Evolutionary conservation across 495 filamentous ascomycete genomes (phyloP).

Genomic region (Evernia prunastri): DNA sequence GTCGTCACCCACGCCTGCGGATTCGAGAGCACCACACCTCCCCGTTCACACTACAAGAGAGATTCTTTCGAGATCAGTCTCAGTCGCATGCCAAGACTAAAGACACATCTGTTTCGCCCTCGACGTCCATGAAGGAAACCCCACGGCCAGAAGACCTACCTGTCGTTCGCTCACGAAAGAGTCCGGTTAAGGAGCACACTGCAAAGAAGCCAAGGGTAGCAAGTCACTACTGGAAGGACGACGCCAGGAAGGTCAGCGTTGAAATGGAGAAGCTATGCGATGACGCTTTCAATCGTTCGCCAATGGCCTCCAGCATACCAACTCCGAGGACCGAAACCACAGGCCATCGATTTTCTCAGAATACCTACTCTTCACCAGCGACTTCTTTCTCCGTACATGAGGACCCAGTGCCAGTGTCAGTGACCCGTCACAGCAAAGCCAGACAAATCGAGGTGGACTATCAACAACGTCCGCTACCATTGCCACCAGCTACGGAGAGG

Average conservation of each 20-base stretch:
- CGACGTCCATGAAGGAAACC: constrained; percentile 7
- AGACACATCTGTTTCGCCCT: background rate
- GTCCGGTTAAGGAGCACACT: constrained; percentile 25
- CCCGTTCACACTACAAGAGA: constrained; percentile 20
- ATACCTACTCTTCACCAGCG: constrained; percentile 48
- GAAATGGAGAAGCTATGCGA: constrained; percentile 64
- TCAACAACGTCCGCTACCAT: constrained; percentile 24
- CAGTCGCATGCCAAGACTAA: background rate
- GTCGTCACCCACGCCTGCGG: constrained; percentile 19
- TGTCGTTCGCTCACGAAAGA: constrained; percentile 28
- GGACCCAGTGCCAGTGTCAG: constrained; percentile 15
- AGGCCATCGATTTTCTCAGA: constrained; percentile 32
- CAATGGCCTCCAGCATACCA: constrained; percentile 45
- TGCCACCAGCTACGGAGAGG: constrained; percentile 19
- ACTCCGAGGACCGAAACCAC: constrained; percentile 37
- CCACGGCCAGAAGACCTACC: background rate
- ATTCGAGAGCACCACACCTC: constrained; percentile 16
- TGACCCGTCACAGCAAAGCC: constrained; percentile 10
- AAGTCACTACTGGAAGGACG: constrained; percentile 51
- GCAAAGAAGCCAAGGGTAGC: constrained; percentile 39
- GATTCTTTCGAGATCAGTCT: constrained; percentile 14
- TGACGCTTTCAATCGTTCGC: constrained; percentile 75
- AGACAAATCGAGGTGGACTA: constrained; percentile 11
- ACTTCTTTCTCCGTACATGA: constrained; percentile 42
- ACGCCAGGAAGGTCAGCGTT: constrained; percentile 58